Evolutionary conservation across 176 grass and related monocot genomes (phyloP).

Genomic region (Phyllostachys edulis): DNA sequence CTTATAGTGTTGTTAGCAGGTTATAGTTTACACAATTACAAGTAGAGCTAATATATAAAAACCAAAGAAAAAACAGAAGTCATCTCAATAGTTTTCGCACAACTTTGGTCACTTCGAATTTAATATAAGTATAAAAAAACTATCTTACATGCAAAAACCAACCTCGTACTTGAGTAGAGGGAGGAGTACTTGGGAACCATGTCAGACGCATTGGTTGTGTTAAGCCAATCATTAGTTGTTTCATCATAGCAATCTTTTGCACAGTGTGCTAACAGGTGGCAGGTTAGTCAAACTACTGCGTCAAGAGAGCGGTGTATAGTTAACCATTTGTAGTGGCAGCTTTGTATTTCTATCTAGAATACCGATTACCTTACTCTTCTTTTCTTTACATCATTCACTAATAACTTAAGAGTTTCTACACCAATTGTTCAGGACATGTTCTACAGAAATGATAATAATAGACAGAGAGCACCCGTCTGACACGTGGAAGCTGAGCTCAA

Average conservation of each 20-base stretch:
- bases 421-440: background rate
- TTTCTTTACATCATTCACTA: too few species aligned
- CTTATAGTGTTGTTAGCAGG: background rate
- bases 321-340: background rate
- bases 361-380: too few species aligned
- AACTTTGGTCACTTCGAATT: background rate
- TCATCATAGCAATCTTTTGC: background rate
- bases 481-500: background rate
- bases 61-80: background rate
- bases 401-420: background rate
- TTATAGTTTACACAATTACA: background rate
- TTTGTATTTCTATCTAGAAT: background rate
- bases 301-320: background rate
- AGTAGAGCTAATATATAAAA: background rate
- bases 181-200: background rate
- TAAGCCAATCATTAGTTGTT: background rate
- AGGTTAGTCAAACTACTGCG: background rate
- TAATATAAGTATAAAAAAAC: too few species aligned
- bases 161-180: background rate
- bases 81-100: background rate
- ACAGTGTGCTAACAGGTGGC: background rate
- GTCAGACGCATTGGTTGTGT: background rate
- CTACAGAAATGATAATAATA: background rate
- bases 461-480: background rate
- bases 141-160: background rate